A percentile compares a stretch with the other conserved stretches of the same genome.
phyloP scores from a whole-genome alignment of 106 monocot genomes.

The Ottelia alismoides region DNA sequence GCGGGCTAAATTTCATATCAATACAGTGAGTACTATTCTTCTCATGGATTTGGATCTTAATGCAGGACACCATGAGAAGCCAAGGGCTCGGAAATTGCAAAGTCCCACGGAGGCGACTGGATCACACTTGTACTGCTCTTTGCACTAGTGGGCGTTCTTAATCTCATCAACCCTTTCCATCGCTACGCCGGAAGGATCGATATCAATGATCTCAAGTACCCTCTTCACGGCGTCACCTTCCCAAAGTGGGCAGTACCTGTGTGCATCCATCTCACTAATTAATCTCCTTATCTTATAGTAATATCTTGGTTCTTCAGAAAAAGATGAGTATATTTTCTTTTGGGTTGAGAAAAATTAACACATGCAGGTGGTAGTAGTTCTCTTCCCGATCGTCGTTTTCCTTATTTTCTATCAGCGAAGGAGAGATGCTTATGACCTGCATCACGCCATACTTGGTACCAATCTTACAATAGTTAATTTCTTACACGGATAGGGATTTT shows the following conservation, averaged over 20 bases:
- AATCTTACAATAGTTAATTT: too few relatives aligned
- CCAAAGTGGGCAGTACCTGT: conserved; percentile 12
- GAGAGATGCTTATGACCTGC: conserved; percentile 55
- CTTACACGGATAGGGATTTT: background rate
- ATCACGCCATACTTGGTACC: conserved; percentile 1
- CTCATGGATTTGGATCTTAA: too few relatives aligned
- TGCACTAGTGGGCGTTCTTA: conserved; percentile 3
- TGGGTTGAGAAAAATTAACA: too few relatives aligned
- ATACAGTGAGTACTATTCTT: too few relatives aligned
- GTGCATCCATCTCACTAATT: too few relatives aligned
- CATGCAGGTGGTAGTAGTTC: conserved; percentile 38
- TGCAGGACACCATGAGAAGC: conserved; percentile 1
- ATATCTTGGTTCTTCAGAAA: background rate
- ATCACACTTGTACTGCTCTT: conserved; percentile 6
- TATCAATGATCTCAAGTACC: conserved; percentile 18
- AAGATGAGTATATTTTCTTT: background rate
- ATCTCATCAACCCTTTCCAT: conserved; percentile 14
- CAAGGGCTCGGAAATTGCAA: conserved; percentile 4
- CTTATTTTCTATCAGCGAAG: conserved; percentile 30
- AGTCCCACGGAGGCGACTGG: conserved; percentile 15
- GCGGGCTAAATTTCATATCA: too few relatives aligned
- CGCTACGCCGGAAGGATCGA: conserved; percentile 12
- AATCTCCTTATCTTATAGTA: background rate
- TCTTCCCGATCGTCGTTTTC: conserved; percentile 44
- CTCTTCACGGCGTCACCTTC: conserved; percentile 9